Evolutionary conservation across 148 eudicot genomes (phyloP).

Genomic region (Euryodendron excelsum): DNA sequence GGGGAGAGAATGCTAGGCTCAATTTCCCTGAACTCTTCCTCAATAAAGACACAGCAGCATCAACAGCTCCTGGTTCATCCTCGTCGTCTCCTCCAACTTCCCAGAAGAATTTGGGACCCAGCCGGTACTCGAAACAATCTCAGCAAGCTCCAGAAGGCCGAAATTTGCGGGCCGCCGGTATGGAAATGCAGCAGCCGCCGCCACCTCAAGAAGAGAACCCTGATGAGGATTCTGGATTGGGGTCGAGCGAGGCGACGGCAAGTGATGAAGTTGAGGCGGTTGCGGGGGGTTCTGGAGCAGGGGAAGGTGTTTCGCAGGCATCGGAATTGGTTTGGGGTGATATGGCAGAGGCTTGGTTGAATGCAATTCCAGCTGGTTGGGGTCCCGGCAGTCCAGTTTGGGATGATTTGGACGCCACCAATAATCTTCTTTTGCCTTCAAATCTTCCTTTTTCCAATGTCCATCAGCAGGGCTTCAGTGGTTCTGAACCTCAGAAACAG

Average conservation of each 20-base stretch:
- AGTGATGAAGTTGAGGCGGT: constrained; percentile 20
- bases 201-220: constrained; percentile 16
- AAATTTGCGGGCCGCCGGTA: not conserved
- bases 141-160: constrained; percentile 3
- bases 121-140: not conserved
- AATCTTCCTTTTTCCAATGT: constrained; percentile 34
- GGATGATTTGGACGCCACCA: constrained; percentile 69
- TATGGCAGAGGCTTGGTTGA: constrained; percentile 76
- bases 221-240: constrained; percentile 25
- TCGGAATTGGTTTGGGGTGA: constrained; percentile 66
- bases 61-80: constrained; percentile 8
- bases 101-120: not conserved
- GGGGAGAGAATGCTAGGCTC: constrained; percentile 72
- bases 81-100: constrained; percentile 12
- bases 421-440: constrained; percentile 49
- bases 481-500: constrained; percentile 28
- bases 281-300: constrained; percentile 18
- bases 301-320: constrained; percentile 23
- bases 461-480: constrained; percentile 25
- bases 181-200: constrained; percentile 10
- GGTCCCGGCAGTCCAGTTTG: constrained; percentile 87
- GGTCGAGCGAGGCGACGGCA: constrained; percentile 22
- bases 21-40: constrained; percentile 70
- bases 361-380: constrained; percentile 72
- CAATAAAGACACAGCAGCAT: constrained; percentile 29